Percentiles rank a stretch among this genome's conserved stretches.
Evolutionary conservation across 768 basidiomycete species (phyloP).

Genomic region (Russula virescens): DNA sequence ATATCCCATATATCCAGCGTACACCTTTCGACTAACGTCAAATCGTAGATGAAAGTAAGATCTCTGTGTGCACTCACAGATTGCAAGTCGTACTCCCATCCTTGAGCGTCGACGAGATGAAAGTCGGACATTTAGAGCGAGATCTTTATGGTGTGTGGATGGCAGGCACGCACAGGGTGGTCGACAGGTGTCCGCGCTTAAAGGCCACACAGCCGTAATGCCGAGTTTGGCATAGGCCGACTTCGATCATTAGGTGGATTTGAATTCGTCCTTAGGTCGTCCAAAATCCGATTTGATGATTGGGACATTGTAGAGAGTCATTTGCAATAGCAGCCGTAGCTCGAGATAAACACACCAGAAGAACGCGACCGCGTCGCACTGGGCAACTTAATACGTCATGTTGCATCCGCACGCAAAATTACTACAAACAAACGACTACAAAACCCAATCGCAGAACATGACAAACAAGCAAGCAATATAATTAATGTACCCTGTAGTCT

Average conservation of each 20-base stretch:
- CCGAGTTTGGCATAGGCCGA: conserved; percentile 13
- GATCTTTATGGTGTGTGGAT: not conserved
- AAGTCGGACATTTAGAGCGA: conserved; percentile 52
- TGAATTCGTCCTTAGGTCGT: no score
- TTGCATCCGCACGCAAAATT: conserved; percentile 1
- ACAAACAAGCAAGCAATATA: not conserved
- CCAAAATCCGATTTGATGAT: no score
- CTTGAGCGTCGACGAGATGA: conserved; percentile 64
- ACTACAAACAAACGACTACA: conserved; percentile 2
- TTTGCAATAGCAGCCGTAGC: not conserved
- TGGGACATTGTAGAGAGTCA: not conserved
- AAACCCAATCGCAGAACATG: not conserved
- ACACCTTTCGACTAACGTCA: conserved; percentile 36
- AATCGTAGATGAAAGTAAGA: conserved; percentile 1
- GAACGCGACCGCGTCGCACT: not conserved
- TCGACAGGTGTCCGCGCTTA: conserved; percentile 9
- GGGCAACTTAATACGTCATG: not conserved
- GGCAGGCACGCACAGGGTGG: not conserved
- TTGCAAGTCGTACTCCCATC: conserved; percentile 78
- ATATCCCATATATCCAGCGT: conserved; percentile 73
- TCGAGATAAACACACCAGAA: not conserved
- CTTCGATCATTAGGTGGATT: not conserved
- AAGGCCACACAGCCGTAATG: not conserved
- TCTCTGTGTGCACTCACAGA: conserved; percentile 45
- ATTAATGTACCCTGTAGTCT: not conserved